These are phyloP conservation scores for Vigna angularis DNA, from an alignment of 306 rosid species.

Conservation along the genomic window DNA sequence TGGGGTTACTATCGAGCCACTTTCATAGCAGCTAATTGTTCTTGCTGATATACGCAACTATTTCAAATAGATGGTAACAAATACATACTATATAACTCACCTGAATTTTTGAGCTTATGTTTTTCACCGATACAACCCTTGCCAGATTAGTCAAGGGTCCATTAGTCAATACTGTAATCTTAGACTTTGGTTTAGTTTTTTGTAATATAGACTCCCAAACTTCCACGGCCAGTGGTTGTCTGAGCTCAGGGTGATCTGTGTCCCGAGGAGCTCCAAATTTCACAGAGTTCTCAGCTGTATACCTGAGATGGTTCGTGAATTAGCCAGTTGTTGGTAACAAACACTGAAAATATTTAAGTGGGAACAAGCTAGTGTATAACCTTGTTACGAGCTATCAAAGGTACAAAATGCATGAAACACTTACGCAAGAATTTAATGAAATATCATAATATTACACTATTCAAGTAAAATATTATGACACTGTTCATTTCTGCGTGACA, in stretches of 20 bases:
- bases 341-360: neutral
- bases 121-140: slow-evolving; percentile 55
- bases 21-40: slow-evolving; percentile 7
- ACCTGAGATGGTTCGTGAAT: slow-evolving; percentile 54
- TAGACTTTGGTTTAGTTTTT: slow-evolving; percentile 59
- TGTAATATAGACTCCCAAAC: slow-evolving; percentile 72
- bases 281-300: slow-evolving; percentile 75
- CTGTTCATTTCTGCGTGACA: too few species aligned
- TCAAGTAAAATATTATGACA: too few species aligned
- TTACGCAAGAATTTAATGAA: neutral
- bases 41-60: neutral
- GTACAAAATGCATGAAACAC: neutral
- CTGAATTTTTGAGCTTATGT: slow-evolving; percentile 67
- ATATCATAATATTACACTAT: too few species aligned
- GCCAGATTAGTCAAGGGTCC: slow-evolving; percentile 96
- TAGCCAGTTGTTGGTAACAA: slow-evolving; percentile 6
- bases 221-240: slow-evolving; percentile 81
- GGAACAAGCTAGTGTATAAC: neutral
- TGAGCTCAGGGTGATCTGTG: slow-evolving; percentile 80
- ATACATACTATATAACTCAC: slow-evolving; percentile 43
- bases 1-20: slow-evolving; percentile 10
- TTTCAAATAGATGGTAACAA: neutral
- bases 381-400: neutral
- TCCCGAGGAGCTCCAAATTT: slow-evolving; percentile 75
- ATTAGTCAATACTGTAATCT: slow-evolving; percentile 79